phyloP scores from a whole-genome alignment of 208 protist genomes.

The Leishmania tarentolae region DNA sequence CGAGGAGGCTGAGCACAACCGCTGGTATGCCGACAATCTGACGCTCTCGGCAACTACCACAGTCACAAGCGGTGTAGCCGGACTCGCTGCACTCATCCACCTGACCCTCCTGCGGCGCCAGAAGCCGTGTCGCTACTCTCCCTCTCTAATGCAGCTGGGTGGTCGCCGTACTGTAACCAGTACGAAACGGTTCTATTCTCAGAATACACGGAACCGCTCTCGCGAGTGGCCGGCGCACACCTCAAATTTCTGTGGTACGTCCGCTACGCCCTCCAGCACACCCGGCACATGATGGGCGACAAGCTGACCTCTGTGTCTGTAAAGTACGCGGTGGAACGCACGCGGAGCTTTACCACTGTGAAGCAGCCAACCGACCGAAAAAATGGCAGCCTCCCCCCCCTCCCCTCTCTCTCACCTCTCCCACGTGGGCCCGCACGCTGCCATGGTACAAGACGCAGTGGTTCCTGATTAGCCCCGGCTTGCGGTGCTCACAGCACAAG shows the following conservation, averaged over 20 bases:
- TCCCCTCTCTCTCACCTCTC: slow-evolving; percentile 22
- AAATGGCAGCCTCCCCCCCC: slow-evolving; percentile 41
- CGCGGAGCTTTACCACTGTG: slow-evolving; percentile 21
- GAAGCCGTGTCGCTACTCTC: neutral
- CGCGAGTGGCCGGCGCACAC: slow-evolving; percentile 16
- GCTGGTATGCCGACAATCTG: neutral
- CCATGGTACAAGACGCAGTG: slow-evolving; percentile 43
- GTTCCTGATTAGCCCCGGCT: slow-evolving; percentile 25
- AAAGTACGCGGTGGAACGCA: slow-evolving; percentile 32
- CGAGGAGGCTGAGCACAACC: slow-evolving; percentile 11
- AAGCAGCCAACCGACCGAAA: slow-evolving; percentile 20
- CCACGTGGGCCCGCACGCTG: slow-evolving; percentile 16
- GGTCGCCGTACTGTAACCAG: slow-evolving; percentile 23
- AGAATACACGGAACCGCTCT: slow-evolving; percentile 12
- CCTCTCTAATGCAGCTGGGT: slow-evolving; percentile 15
- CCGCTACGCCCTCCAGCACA: slow-evolving; percentile 17
- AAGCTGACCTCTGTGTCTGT: slow-evolving; percentile 26
- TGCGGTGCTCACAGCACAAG: slow-evolving; percentile 28
- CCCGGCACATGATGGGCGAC: slow-evolving; percentile 2
- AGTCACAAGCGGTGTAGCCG: neutral
- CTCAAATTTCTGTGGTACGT: slow-evolving; percentile 20
- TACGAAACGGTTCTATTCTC: slow-evolving; percentile 28
- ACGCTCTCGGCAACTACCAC: neutral
- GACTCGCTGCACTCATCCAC: neutral
- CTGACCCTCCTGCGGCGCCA: neutral